Evolutionary conservation across 805 yeast species (phyloP), one percentile per base, ranked within the genome.

Genomic region (Nakazawaea laoshanensis): DNA sequence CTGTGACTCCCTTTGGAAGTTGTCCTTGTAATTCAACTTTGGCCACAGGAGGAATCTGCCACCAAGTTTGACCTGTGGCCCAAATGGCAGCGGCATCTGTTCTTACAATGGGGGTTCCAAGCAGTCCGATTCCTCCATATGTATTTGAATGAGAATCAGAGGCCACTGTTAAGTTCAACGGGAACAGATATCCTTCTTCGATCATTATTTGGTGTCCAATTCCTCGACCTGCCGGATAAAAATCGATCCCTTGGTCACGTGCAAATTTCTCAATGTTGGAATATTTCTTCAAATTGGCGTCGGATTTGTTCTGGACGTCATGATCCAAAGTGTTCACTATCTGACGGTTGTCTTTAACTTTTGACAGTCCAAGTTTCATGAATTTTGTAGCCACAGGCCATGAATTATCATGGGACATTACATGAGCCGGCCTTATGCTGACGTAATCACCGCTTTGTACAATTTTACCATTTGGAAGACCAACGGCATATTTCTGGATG

Each of bases 1-100:
- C 99, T 3, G 95, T 77, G 12, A 85, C 87, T 12, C 96, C 96
- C 32, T 68, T 59, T 9, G 94, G 95, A 38, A 92, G 68, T 44
- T 71, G 57, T 27, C 96, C 96, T 43, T 70, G 65, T 36, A 92
- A 69, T 55, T 85, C 94, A 7, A 92, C 97, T 48, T 77, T 75
- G 22, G 97, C 98, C 16, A 92, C 97, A 1, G 98, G 97, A 3
- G 99, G 99, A 35, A 92, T 85, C 71, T 94, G 98, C 98, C 98
- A 92, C 99, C 99, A 92, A 3, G 98, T 92, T 61, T 87, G 94
- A 25, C 97, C 97, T 0, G 99, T 92, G 9, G 99, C 97, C 99
- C 99, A 92, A 44, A 92, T 89, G 7, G 96, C 76, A 4, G 99
- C 99, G 15, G 97, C 98, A 59, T 92, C 99, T 0, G 99, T 92